A percentile compares a stretch with the other conserved stretches of the same genome.
These are phyloP conservation scores for Candida sanyaensis DNA, from an alignment of 1,139 yeast genomes.

Conservation along the genomic window DNA sequence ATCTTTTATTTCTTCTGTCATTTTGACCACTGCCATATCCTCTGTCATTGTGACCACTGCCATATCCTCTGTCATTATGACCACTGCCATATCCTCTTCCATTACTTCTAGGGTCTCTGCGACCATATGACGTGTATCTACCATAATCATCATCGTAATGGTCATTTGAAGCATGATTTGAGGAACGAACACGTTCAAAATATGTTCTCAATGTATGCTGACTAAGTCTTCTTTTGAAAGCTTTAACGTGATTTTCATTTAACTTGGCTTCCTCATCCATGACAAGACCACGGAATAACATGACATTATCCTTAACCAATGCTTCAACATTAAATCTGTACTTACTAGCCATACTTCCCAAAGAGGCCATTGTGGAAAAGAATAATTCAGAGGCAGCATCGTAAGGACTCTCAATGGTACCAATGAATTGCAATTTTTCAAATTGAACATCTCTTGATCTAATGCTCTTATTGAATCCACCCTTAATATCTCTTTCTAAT, in stretches of 20 bases:
- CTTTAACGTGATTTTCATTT: not conserved
- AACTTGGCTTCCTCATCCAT: conserved; percentile 17
- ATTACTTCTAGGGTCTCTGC: conserved; percentile 5
- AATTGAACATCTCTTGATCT: conserved; percentile 1
- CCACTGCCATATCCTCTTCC: conserved; percentile 8
- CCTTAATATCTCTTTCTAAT: conserved; percentile 48
- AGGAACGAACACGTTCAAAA: conserved; percentile 4
- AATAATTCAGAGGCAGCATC: conserved; percentile 20
- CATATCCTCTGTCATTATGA: conserved; percentile 5
- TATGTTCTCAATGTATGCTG: conserved; percentile 2
- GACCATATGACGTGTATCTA: conserved; percentile 5
- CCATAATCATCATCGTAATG: not conserved
- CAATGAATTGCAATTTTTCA: conserved; percentile 14
- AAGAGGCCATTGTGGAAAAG: conserved; percentile 35
- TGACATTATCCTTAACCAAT: conserved; percentile 11
- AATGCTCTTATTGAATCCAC: conserved; percentile 42
- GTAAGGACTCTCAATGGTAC: conserved; percentile 14
- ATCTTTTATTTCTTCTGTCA: conserved; percentile 6
- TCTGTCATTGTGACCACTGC: conserved; percentile 7
- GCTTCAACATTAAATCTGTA: conserved; percentile 24
- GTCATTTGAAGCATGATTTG: not conserved
- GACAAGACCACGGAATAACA: conserved; percentile 15
- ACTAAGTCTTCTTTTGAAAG: not conserved
- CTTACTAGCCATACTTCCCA: conserved; percentile 26
- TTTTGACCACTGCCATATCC: conserved; percentile 5